Evolutionary conservation across 2,329 filamentous ascomycete species (phyloP).

Genomic region (Trichoderma cornu-damae): DNA sequence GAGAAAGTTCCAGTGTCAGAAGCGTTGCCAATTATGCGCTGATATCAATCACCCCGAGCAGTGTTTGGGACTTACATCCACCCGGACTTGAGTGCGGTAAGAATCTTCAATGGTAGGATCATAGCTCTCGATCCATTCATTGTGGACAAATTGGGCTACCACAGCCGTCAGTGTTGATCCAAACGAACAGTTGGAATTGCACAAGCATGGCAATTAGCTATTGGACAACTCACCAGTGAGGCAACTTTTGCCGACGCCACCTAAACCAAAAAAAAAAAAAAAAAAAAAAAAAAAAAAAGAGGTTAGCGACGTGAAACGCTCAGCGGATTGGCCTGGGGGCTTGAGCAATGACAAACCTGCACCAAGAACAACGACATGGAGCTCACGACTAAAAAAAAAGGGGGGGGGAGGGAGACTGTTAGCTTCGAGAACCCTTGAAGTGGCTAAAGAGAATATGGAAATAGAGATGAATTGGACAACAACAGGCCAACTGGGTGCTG

Average conservation of each 20-base stretch:
- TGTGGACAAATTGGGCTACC: conserved; percentile 87
- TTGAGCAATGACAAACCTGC: conserved; percentile 53
- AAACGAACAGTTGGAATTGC: neutral
- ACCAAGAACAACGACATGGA: conserved; percentile 76
- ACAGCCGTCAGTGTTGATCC: conserved; percentile 22
- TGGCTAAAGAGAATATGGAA: neutral
- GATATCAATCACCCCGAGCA: neutral
- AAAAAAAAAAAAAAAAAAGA: too few relatives aligned
- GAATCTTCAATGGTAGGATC: conserved; percentile 76
- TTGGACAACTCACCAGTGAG: conserved; percentile 73
- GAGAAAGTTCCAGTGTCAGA: conserved; percentile 29
- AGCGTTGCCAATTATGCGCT: neutral
- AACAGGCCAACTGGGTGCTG: neutral
- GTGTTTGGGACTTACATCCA: conserved; percentile 70
- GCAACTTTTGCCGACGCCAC: conserved; percentile 89
- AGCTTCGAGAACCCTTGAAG: neutral
- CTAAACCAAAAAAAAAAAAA: too few relatives aligned
- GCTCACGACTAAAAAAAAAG: conserved; percentile 56
- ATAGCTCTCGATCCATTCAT: conserved; percentile 88
- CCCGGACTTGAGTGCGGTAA: conserved; percentile 68
- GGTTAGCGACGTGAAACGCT: conserved; percentile 24
- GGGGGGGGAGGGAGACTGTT: neutral
- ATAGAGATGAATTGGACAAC: neutral
- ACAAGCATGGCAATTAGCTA: conserved; percentile 16
- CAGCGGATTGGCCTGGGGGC: neutral